Evolutionary conservation across 441 rosid genomes (phyloP).

Genomic region (Gossypium trilobum): DNA sequence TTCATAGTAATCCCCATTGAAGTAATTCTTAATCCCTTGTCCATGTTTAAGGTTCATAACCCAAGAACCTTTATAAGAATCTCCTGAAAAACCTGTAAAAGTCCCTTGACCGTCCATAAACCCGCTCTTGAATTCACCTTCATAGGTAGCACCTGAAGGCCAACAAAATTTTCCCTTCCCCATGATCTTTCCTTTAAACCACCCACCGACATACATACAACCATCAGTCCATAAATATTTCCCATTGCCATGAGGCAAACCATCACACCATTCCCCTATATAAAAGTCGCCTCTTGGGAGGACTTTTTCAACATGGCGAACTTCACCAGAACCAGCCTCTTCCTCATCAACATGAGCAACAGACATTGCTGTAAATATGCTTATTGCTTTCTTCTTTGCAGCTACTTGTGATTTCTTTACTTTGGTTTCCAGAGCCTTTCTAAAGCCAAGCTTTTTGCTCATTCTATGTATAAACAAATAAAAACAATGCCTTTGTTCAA

Average conservation of each 20-base stretch:
- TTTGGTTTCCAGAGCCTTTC: constrained; percentile 50
- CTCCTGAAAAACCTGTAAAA: constrained; percentile 59
- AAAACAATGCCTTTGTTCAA: constrained; percentile 7
- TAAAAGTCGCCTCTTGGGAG: constrained; percentile 72
- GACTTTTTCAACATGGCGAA: constrained; percentile 43
- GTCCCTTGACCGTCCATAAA: constrained; percentile 93
- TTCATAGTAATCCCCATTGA: constrained; percentile 69
- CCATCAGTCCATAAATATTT: constrained; percentile 91
- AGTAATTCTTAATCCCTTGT: constrained; percentile 52
- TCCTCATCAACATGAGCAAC: constrained; percentile 85
- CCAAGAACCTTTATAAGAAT: constrained; percentile 71
- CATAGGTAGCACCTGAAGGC: constrained; percentile 92
- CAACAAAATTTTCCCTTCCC: constrained; percentile 90
- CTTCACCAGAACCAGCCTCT: constrained; percentile 40
- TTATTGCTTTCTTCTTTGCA: constrained; percentile 34
- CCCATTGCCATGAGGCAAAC: constrained; percentile 73
- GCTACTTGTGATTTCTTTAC: constrained; percentile 40
- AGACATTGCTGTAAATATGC: constrained; percentile 45
- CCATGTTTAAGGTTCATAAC: constrained; percentile 84
- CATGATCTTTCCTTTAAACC: constrained; percentile 67
- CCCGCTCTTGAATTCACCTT: constrained; percentile 82
- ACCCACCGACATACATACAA: constrained; percentile 86
- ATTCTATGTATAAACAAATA: constrained; percentile 25
- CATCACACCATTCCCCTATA: constrained; percentile 61
- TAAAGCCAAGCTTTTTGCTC: constrained; percentile 48